phyloP scores from a whole-genome alignment of 1,139 yeast genomes.

The Candida tetrigidarum region DNA sequence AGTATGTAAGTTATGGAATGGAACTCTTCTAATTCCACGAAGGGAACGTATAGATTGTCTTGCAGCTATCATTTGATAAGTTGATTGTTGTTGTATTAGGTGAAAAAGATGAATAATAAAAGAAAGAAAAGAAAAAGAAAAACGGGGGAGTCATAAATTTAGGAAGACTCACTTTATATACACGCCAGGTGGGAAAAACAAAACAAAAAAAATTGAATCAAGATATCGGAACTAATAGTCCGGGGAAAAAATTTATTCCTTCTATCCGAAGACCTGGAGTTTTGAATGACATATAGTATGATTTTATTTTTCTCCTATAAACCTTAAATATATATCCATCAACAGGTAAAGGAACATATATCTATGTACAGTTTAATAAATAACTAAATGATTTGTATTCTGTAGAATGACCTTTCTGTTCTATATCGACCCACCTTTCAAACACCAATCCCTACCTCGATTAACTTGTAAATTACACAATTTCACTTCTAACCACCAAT shows the following conservation, averaged over 20 bases:
- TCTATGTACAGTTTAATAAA: too few species aligned
- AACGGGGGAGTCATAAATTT: neutral
- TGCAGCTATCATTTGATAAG: constrained; percentile 7
- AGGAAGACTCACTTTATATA: constrained; percentile 5
- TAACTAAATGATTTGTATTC: too few species aligned
- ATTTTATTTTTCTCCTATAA: constrained; percentile 2
- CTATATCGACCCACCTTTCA: constrained; percentile 18
- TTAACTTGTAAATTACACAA: constrained; percentile 73
- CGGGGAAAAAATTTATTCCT: constrained; percentile 5
- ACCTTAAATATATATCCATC: too few species aligned
- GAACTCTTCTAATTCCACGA: neutral
- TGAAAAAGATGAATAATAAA: too few species aligned
- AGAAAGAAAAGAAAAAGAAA: neutral
- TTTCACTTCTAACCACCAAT: constrained; percentile 71
- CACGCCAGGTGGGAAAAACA: neutral
- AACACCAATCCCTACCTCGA: constrained; percentile 70
- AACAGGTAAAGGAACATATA: too few species aligned
- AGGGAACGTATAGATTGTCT: constrained; percentile 6
- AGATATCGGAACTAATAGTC: constrained; percentile 1
- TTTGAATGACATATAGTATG: neutral
- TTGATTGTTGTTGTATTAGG: too few species aligned
- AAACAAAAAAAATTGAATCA: neutral
- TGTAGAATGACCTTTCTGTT: constrained; percentile 3
- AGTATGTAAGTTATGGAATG: constrained; percentile 6
- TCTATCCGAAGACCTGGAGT: neutral